Base-by-base conservation (phyloP, 257 asterid genomes). In the Echites panduratus region DNA sequence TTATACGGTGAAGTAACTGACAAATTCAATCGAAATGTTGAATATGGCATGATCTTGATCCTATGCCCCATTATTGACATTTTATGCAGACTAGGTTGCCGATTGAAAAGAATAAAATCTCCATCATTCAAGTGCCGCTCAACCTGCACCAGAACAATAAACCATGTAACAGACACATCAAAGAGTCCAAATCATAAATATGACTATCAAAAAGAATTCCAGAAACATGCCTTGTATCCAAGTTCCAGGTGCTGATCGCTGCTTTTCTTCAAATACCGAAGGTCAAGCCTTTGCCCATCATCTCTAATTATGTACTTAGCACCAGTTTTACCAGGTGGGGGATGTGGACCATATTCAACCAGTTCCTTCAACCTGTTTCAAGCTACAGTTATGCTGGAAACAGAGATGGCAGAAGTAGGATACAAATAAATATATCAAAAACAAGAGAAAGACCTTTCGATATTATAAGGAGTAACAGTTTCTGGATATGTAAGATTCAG, bases 11-110 rank as follows among this genome's bases (percentile, higher is more conserved):
- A 95, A 49, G 99, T 95, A 52, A 95, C 99, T 56, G 99, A 95
- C 81, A 95, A 82, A 75, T 95, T 95, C 83, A 95, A 81, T 17
- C 99, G 98, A 71, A 95, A 95, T 13, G 99, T 95, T 54, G 99
- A 95, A 83, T 92, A 95, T 20, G 99, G 99, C 99, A 95, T 95
- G 76, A 95, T 95, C 85, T 95, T 95, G 76, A 95, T 95, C 80
- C 90, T 87, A 66, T 95, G 99, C 35, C 99, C 99, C 99, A 95
- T 95, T 70, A 95, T 95, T 68, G 99, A 95, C 99, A 95, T 95
- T 80, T 95, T 95, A 68, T 95, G 99, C 67, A 95, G 95, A 87
- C 98, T 95, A 8, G 99, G 99, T 77, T 95, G 99, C 84, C 99
- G 77, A 83, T 95, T 95, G 82, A 95, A 95, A 75, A 95, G 90